phyloP scores from a whole-genome alignment of 345 rosid species.

The Dimocarpus longan region DNA sequence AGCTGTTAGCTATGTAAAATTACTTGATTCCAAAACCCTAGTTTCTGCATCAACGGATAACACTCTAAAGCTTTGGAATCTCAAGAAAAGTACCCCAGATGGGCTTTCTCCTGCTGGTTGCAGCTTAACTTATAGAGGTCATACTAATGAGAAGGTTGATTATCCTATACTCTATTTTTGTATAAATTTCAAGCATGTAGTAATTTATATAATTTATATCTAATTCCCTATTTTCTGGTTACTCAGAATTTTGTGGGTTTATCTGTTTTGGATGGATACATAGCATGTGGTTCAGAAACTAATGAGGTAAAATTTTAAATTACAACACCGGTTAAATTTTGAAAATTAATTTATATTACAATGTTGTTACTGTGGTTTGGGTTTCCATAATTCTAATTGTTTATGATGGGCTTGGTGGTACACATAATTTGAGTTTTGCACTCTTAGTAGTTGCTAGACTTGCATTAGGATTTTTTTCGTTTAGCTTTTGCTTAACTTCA shows the following conservation, averaged over 20 bases:
- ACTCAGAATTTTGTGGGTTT: constrained; percentile 89
- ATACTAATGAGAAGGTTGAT: constrained; percentile 83
- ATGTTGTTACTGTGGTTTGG: not conserved
- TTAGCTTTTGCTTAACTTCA: not conserved
- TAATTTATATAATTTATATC: not conserved
- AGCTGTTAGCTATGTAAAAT: constrained; percentile 88
- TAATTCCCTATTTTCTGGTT: constrained; percentile 31
- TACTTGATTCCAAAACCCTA: constrained; percentile 75
- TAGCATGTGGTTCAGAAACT: constrained; percentile 93
- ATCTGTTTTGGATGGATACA: constrained; percentile 81
- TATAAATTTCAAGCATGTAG: constrained; percentile 10
- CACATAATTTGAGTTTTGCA: not conserved
- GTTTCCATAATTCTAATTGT: not conserved
- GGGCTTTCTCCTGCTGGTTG: constrained; percentile 59
- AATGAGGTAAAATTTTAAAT: constrained; percentile 67
- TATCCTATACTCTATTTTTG: constrained; percentile 6
- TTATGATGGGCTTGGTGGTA: not conserved
- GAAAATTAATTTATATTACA: not conserved
- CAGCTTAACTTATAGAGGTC: constrained; percentile 70
- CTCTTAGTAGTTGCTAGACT: not conserved
- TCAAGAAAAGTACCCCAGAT: constrained; percentile 52
- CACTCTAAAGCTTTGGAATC: constrained; percentile 86
- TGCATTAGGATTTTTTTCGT: not conserved
- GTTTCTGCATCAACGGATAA: constrained; percentile 96
- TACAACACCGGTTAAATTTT: not conserved